Evolutionary conservation across 352 stramenopile genomes (phyloP).

Genomic region (Globisporangium okanoganense): DNA sequence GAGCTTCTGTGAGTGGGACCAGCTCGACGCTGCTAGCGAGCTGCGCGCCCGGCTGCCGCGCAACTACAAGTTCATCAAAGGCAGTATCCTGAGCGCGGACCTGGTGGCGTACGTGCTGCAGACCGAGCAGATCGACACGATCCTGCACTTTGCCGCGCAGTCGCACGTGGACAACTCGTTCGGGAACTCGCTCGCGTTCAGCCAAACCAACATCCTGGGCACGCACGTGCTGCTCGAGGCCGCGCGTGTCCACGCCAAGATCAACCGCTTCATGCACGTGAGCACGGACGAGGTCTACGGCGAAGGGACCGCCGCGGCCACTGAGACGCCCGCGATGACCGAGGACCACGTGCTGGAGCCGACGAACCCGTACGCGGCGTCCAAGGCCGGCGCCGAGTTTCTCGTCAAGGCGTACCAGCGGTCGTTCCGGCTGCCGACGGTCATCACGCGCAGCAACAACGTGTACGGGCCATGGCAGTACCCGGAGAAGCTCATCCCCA

Average conservation of each 20-base stretch:
- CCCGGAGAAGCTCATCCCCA: conserved; percentile 98
- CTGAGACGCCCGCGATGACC: conserved; percentile 89
- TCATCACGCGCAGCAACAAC: conserved; percentile 99
- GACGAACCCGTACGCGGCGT: conserved; percentile 98
- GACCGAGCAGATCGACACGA: conserved; percentile 95
- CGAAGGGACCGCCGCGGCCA: conserved; percentile 67
- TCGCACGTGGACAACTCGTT: conserved; percentile 99
- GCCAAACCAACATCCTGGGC: conserved; percentile 97
- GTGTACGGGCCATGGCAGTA: conserved; percentile 99
- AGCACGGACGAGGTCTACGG: conserved; percentile 99
- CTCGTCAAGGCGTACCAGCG: conserved; percentile 93
- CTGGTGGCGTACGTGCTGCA: conserved; percentile 94
- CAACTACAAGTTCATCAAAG: conserved; percentile 91
- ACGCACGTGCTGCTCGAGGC: conserved; percentile 98
- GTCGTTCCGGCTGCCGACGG: conserved; percentile 93
- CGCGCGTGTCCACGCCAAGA: conserved; percentile 81
- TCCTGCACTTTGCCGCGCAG: conserved; percentile 98
- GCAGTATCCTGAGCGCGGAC: conserved; percentile 93
- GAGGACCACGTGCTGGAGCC: conserved; percentile 94
- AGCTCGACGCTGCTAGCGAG: conserved; percentile 13
- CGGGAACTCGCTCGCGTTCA: conserved; percentile 98
- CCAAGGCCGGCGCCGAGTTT: conserved; percentile 98
- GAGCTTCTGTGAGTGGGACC: conserved; percentile 54
- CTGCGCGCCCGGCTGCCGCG: neutral
- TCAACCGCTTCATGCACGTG: conserved; percentile 96